phyloP scores from a whole-genome alignment of 2,329 filamentous ascomycete genomes.

The Albophoma yamanashiensis region DNA sequence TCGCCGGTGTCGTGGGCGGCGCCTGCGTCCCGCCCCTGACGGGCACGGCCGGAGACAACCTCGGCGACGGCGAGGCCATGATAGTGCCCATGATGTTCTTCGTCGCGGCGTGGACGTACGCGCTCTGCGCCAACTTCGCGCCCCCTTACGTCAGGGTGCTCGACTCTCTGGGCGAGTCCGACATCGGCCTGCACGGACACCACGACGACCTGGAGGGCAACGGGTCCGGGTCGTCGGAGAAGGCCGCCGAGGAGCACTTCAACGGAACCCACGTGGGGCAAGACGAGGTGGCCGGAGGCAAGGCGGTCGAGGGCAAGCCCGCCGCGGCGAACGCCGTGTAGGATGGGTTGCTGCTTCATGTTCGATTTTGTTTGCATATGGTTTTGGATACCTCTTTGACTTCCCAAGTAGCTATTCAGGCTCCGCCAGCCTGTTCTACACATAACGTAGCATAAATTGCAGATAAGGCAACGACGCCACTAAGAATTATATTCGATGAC shows the following conservation, averaged over 20 bases:
- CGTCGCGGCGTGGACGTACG: constrained; percentile 43
- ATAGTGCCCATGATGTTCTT: constrained; percentile 54
- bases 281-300: no score
- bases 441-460: background rate
- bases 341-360: background rate
- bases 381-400: background rate
- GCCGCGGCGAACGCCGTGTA: background rate
- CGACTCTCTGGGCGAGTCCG: constrained; percentile 41
- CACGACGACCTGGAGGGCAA: constrained; percentile 8
- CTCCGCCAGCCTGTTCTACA: background rate
- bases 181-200: constrained; percentile 27
- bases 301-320: background rate
- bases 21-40: constrained; percentile 64
- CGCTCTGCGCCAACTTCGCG: constrained; percentile 54
- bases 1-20: constrained; percentile 62
- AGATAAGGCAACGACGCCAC: background rate
- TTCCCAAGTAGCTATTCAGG: background rate
- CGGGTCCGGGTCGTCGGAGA: constrained; percentile 8
- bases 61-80: constrained; percentile 52
- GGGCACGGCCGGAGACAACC: constrained; percentile 54
- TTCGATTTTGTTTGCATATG: background rate
- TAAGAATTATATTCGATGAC: background rate
- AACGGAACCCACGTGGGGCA: background rate
- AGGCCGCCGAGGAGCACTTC: constrained; percentile 2
- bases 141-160: constrained; percentile 52